phyloP scores from a whole-genome alignment of 176 grass and related monocot species.

The Musa itinerans region DNA sequence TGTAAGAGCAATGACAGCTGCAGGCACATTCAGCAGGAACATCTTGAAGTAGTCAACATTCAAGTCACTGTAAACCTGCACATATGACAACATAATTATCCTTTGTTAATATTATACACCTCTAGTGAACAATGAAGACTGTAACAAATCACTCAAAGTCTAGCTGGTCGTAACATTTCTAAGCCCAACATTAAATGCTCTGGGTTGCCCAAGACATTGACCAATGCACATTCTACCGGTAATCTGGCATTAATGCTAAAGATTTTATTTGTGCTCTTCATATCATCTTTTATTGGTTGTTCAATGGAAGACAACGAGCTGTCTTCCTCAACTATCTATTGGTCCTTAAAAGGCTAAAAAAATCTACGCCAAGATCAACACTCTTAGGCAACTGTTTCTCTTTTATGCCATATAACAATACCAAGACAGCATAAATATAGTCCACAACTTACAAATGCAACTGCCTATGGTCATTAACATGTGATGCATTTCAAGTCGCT shows the following conservation, averaged over 20 bases:
- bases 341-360: not conserved
- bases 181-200: no score
- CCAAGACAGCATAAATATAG: no score
- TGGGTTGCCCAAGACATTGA: no score
- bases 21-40: constrained; percentile 81
- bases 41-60: constrained; percentile 82
- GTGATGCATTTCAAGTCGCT: not conserved
- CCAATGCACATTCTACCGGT: not conserved
- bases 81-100: constrained; percentile 8
- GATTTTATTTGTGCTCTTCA: not conserved
- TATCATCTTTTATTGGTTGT: not conserved
- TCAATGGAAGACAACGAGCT: not conserved
- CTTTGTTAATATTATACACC: no score
- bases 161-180: no score
- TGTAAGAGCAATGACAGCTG: constrained; percentile 63
- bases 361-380: not conserved
- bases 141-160: no score
- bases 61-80: constrained; percentile 89
- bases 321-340: not conserved
- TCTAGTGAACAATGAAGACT: no score
- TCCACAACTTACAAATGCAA: not conserved
- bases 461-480: not conserved
- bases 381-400: no score
- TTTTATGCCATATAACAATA: no score
- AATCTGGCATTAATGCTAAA: not conserved